Evolutionary conservation across 129 eudicot genomes (phyloP).

Genomic region (Sambucus nigra): DNA sequence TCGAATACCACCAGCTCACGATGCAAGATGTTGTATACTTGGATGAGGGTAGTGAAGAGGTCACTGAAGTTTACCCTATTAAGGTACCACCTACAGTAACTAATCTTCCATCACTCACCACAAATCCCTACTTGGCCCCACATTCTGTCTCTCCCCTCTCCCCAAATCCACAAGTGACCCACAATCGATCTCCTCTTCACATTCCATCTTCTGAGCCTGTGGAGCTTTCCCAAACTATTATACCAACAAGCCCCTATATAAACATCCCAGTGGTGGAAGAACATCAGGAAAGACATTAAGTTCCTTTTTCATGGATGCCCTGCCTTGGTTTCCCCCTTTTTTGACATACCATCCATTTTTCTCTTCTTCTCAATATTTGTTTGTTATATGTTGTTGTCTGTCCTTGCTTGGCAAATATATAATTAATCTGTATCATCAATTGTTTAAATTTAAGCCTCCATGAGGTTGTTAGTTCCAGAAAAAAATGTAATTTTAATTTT

Average conservation of each 20-base stretch:
- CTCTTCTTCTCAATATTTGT: not conserved
- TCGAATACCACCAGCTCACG: constrained; percentile 91
- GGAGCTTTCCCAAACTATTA: constrained; percentile 15
- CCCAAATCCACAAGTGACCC: not conserved
- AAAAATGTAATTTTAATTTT: not conserved
- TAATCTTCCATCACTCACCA: constrained; percentile 20
- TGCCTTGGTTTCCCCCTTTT: not conserved
- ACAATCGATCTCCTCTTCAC: no score
- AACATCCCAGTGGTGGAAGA: constrained; percentile 5
- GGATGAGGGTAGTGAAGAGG: constrained; percentile 82
- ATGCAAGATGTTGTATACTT: constrained; percentile 96
- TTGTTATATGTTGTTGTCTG: no score
- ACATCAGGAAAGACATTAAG: constrained; percentile 13
- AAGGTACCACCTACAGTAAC: constrained; percentile 24
- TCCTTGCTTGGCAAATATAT: not conserved
- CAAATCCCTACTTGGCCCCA: constrained; percentile 17
- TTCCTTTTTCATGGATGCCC: constrained; percentile 11
- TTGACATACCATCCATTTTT: not conserved
- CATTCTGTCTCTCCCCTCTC: constrained; percentile 24
- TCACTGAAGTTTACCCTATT: constrained; percentile 65
- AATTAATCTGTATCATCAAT: not conserved
- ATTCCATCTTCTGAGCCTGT: no score
- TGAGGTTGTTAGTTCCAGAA: not conserved
- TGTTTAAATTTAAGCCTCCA: no score
- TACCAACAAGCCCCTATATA: constrained; percentile 9